Evolutionary conservation across 495 filamentous ascomycete genomes (phyloP).

Genomic region (Trichoderma asperelloides): DNA sequence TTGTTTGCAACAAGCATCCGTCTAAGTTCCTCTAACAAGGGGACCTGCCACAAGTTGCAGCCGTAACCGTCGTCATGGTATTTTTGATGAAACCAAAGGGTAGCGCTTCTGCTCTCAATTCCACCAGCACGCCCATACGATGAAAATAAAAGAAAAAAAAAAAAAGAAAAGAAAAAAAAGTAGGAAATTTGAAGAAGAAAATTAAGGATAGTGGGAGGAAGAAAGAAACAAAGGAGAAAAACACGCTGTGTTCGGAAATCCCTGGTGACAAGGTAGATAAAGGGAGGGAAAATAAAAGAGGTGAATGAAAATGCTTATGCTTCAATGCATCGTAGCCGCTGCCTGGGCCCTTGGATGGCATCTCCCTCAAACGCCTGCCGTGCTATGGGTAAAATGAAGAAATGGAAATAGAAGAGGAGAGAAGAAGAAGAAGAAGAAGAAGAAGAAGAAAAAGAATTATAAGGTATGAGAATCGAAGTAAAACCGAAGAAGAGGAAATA

Average conservation of each 20-base stretch:
- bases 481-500: constrained; percentile 9
- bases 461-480: background rate
- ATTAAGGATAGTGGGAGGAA: background rate
- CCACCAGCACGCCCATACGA: background rate
- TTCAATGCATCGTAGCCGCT: constrained; percentile 1
- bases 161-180: background rate
- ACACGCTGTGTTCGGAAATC: background rate
- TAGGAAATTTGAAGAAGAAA: background rate
- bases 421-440: constrained; percentile 6
- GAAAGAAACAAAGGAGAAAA: background rate
- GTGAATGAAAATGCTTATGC: constrained; percentile 1
- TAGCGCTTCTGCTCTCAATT: background rate
- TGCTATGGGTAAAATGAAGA: background rate
- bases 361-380: constrained; percentile 6
- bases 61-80: constrained; percentile 5
- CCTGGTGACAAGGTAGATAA: background rate
- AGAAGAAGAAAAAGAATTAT: background rate
- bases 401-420: background rate
- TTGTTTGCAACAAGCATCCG: background rate
- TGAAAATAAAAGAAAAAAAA: background rate
- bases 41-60: constrained; percentile 4
- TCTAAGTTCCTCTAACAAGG: constrained; percentile 5
- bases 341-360: background rate
- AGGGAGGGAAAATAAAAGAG: background rate
- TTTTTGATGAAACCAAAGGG: background rate